These are phyloP conservation scores for Bidens hawaiensis DNA, from an alignment of 140 eudicot species.

Conservation along the genomic window DNA sequence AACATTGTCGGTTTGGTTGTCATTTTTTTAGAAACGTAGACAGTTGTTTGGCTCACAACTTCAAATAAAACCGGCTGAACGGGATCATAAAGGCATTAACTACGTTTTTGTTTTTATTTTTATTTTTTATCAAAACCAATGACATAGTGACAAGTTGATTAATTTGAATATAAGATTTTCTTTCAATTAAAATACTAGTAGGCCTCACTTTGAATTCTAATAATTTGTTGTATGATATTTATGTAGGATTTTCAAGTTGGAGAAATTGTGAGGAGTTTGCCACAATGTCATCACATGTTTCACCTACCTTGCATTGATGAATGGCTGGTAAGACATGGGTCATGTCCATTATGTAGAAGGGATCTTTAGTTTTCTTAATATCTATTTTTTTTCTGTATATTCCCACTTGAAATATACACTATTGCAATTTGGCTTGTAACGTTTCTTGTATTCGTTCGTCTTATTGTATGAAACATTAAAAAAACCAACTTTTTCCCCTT, in stretches of 20 bases:
- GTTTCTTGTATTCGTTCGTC: constrained; percentile 6
- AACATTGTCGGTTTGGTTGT: too few species aligned
- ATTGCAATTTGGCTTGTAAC: not conserved
- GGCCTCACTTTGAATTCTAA: not conserved
- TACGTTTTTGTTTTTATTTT: not conserved
- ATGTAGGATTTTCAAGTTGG: too few species aligned
- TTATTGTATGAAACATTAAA: not conserved
- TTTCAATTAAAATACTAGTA: not conserved
- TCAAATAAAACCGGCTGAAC: too few species aligned
- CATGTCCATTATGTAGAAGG: too few species aligned
- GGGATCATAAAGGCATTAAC: too few species aligned
- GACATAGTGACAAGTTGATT: not conserved
- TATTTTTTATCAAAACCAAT: not conserved
- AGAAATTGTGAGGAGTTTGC: too few species aligned
- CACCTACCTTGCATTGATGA: too few species aligned
- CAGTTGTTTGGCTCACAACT: too few species aligned
- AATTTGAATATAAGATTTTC: not conserved
- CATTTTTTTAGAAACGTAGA: too few species aligned
- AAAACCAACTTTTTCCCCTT: not conserved
- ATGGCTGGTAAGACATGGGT: too few species aligned
- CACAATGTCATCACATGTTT: too few species aligned
- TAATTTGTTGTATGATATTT: not conserved
- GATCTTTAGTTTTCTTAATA: constrained; percentile 32
- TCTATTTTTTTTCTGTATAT: constrained; percentile 24
- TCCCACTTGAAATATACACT: constrained; percentile 4